Conservation (phyloP, 148 eudicot species). For the Silene uniflora region DNA sequence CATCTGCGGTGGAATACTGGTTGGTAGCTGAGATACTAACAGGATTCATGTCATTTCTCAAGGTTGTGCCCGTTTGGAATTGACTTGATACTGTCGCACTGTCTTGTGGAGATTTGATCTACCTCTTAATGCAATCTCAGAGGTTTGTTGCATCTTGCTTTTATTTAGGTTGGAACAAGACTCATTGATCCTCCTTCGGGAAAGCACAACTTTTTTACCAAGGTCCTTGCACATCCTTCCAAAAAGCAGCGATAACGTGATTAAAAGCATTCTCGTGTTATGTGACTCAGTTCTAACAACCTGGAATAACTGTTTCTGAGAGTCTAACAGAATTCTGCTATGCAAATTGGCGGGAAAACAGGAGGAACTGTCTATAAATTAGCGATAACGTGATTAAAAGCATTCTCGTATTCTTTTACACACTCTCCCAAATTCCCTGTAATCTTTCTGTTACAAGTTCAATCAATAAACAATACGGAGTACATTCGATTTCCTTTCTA, state of each 20-base stretch:
- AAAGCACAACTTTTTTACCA: constrained; percentile 6
- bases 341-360: no score
- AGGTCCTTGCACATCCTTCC: constrained; percentile 8
- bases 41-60: constrained; percentile 5
- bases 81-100: neutral
- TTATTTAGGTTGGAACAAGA: neutral
- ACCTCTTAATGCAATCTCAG: neutral
- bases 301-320: no score
- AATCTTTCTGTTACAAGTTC: no score
- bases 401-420: no score
- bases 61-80: neutral
- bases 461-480: no score
- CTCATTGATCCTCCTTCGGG: neutral
- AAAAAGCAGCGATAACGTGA: neutral
- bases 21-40: neutral
- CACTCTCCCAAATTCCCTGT: no score
- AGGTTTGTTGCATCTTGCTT: constrained; percentile 7
- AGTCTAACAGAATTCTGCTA: no score
- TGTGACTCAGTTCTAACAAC: no score
- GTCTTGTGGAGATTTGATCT: neutral
- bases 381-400: no score
- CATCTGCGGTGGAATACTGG: neutral
- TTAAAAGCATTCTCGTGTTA: neutral
- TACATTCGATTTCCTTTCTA: no score
- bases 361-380: no score